A percentile compares a stretch with the other conserved stretches of the same genome.
Evolutionary conservation across 805 yeast genomes (phyloP).

Genomic region (Ogataea paraovalis): DNA sequence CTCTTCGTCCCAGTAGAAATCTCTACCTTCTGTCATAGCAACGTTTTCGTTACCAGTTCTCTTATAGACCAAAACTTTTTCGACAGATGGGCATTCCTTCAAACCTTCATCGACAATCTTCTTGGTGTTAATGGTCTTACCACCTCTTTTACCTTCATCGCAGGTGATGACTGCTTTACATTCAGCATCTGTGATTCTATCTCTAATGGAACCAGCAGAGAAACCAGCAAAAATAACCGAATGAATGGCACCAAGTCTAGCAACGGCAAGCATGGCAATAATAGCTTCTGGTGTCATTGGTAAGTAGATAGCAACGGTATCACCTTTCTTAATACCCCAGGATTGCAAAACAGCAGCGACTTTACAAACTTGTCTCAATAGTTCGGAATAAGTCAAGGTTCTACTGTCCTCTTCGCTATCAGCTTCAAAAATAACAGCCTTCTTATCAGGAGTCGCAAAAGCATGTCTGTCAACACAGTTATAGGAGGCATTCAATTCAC

Average conservation of each 20-base stretch:
- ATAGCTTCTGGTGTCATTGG: conserved; percentile 86
- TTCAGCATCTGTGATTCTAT: conserved; percentile 67
- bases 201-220: conserved; percentile 65
- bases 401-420: conserved; percentile 68
- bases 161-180: conserved; percentile 72
- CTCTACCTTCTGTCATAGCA: conserved; percentile 53
- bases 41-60: conserved; percentile 63
- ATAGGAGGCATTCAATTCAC: conserved; percentile 82
- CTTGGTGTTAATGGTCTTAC: conserved; percentile 75
- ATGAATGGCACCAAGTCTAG: conserved; percentile 79
- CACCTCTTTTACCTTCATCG: conserved; percentile 82
- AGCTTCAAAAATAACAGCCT: conserved; percentile 77
- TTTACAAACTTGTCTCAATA: conserved; percentile 64
- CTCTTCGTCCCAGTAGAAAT: conserved; percentile 76
- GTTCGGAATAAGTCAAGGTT: conserved; percentile 64
- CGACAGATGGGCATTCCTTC: conserved; percentile 59
- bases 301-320: conserved; percentile 79
- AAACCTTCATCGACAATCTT: conserved; percentile 81
- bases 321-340: conserved; percentile 78
- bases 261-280: conserved; percentile 70
- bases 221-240: conserved; percentile 86
- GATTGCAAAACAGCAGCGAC: conserved; percentile 58
- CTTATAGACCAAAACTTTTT: conserved; percentile 65
- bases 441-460: conserved; percentile 60
- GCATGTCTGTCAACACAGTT: conserved; percentile 86